Base-by-base conservation (phyloP, 768 basidiomycete genomes). In the Naganishia onofrii region DNA sequence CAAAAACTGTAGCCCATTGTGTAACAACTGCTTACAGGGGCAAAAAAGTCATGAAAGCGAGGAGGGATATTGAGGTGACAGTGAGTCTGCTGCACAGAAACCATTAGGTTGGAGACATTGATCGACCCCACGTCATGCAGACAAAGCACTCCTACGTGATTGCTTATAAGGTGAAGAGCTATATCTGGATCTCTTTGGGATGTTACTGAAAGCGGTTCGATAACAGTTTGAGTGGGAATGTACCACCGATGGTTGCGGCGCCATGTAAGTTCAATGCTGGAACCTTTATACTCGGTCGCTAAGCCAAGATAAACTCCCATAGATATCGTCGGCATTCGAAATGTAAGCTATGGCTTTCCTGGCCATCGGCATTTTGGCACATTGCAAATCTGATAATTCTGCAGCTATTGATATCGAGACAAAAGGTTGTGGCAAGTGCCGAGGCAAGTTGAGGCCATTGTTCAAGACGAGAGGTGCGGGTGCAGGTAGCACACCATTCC, bases 51-150 rank as follows among this genome's bases (percentile, higher is more conserved):
- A 89, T 88, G 86, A 76, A 78, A n/a, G 85, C 83, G 70, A 83
- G 86, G 64, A 85, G 87, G 1, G 86, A 91, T 56, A 90, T 93
- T 51, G 82, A 85, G 57, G 87, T 93, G 66, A 87, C 90, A 5
- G 81, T 82, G 31, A 70, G 79, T 76, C 15, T 3, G 6, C 10
- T 23, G 42, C 42, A 42, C 42, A 10, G 42, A 7, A 2, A 42
- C 15, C 42, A 19, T 5, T 12, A 26, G 51, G 1, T 15, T 36
- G 17, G n/a, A 17, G 13, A 7, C 19, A n/a, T 36, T 67, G 28
- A 74, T 60, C 31, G 15, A 64, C 42, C 57, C 51, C 23, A 4
- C 54, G 6, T 15, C 0, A 10, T 0, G 17, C 38, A 82, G 76
- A 84, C 82, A 0, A 81, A 77, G 32, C 83, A 84, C 66, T 68